Base-by-base conservation (phyloP, 225 moss, liverwort and hornwort genomes). In the Pseudoscleropodium purum region DNA sequence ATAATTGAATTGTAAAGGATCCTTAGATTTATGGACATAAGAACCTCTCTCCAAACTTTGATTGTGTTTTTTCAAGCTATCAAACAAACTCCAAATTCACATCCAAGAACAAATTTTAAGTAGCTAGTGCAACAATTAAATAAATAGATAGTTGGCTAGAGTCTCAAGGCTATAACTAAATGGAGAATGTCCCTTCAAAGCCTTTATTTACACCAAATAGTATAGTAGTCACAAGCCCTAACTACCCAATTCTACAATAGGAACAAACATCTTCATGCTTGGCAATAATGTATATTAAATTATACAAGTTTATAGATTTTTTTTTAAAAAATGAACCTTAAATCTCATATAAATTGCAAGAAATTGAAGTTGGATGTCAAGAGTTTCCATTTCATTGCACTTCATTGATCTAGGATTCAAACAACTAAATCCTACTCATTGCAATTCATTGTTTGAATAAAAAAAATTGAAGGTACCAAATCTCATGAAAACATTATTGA, bases 191-290 rank as follows among this genome's bases (percentile, higher is more conserved):
- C 81, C 76, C 49, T 80, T 74, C 16, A 33, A 89, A 84, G 70
- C 36, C 70, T 92, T 87, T 78, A 82, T 89, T 92, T 85, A 91
- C 65, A 89, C 87, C 39, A 85, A 7, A 5, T 21, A 63, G 34
- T 70, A 74, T 3, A 3, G 7, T 90, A 24, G 27, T 36, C 30
- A 62, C 33, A 49, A 89, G 87, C 87, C 85, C 72, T 87, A 89
- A 89, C 69, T 51, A 13, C 68, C 90, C 9, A 79, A 4, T 59
- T 56, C 23, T 61, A 85, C 18, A 29, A 82, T 83, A 63, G 34
- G 21, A 65, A 63, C 57, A 63, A 78, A 69, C 41, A 87, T 76
- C 41, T 41, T 69, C 5, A 88, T 86, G 60, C 43, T 56, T 79
- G 11, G 33, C 15, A 78, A 72, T 49, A 63, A 68, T 89, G 51